Evolutionary conservation across 2,329 filamentous ascomycete genomes (phyloP).

Genomic region (Pezicula rhizophila): DNA sequence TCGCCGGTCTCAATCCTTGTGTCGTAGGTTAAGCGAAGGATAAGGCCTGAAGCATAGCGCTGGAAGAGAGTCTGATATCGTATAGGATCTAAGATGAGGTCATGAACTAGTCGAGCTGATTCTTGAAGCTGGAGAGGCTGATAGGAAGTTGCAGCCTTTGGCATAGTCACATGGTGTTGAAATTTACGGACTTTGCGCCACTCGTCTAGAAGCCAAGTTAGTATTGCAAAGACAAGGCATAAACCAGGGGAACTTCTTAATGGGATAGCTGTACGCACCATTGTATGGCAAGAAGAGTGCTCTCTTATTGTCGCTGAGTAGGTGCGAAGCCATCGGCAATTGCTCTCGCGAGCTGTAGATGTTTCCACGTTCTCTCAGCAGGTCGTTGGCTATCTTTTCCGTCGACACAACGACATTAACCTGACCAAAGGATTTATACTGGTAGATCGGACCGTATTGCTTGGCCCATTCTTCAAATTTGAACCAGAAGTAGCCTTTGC

Average conservation of each 20-base stretch:
- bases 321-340: slow-evolving; percentile 27
- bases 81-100: slow-evolving; percentile 27
- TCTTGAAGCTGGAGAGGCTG: slow-evolving; percentile 20
- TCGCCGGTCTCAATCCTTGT: slow-evolving; percentile 29
- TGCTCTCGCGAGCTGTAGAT: slow-evolving; percentile 33
- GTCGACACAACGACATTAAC: slow-evolving; percentile 31
- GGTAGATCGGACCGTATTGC: slow-evolving; percentile 35
- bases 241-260: not conserved
- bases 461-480: slow-evolving; percentile 33
- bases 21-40: slow-evolving; percentile 34
- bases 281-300: slow-evolving; percentile 27
- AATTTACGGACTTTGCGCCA: slow-evolving; percentile 29
- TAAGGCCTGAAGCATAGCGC: slow-evolving; percentile 34
- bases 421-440: slow-evolving; percentile 35
- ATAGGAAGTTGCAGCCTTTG: slow-evolving; percentile 1
- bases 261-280: slow-evolving; percentile 8
- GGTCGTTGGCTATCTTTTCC: slow-evolving; percentile 35
- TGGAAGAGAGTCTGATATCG: slow-evolving; percentile 34
- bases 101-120: slow-evolving; percentile 23
- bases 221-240: not conserved
- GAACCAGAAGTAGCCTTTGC: slow-evolving; percentile 31
- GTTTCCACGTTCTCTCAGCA: slow-evolving; percentile 33
- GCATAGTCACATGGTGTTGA: slow-evolving; percentile 13
- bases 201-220: slow-evolving; percentile 6
- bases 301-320: slow-evolving; percentile 26